Evolutionary conservation across 192 early-diverging fungal genomes (phyloP), one percentile per base, ranked within the genome.

Genomic region (Bifiguratus adelaidae): DNA sequence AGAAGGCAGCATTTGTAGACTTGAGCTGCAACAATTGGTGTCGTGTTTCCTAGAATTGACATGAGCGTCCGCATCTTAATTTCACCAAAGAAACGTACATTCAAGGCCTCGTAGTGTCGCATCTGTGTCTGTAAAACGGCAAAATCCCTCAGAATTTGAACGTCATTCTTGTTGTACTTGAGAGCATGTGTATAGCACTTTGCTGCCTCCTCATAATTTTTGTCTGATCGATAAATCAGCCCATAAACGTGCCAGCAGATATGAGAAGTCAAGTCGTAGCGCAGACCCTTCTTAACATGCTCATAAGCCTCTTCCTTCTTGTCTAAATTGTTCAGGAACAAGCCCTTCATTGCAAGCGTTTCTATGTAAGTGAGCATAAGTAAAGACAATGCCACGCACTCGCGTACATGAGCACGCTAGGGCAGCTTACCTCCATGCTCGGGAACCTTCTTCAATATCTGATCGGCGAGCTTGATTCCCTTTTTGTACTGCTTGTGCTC

Each of bases 231-330:
- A 61, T 94, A 76, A 36, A 95, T 63, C n/a, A 99, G 66, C 12
- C 95, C 95, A 59, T 81, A 91, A 15, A 96, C 86, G 55, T 99
- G 95, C 95, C 95, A 99, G 60, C 84, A 89, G 51, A 93, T 88
- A 64, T 86, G 86, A 61, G 83, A 89, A 50, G 57, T 81, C 20
- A 92, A 56, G 49, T 90, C 88, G 41, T 76, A 76, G 44, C 78
- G 67, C 44, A 96, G 61, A 8, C 92, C 92, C 52, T 81, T 81
- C 60, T 89, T 91, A 38, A 92, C 87, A 48, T 67, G 64, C 18
- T 87, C 85, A 50, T 91, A 85, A 6, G 77, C 92, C 57, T 99
- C 92, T 21, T 92, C 87, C 55, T 86, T 90, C 59, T 87, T 83
- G 40, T 94, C 91, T 66, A 96, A 54, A 50, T 89, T 74, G 52